These are phyloP conservation scores for Penicillium nucicola DNA, from an alignment of 495 filamentous ascomycete species.

Conservation along the genomic window DNA sequence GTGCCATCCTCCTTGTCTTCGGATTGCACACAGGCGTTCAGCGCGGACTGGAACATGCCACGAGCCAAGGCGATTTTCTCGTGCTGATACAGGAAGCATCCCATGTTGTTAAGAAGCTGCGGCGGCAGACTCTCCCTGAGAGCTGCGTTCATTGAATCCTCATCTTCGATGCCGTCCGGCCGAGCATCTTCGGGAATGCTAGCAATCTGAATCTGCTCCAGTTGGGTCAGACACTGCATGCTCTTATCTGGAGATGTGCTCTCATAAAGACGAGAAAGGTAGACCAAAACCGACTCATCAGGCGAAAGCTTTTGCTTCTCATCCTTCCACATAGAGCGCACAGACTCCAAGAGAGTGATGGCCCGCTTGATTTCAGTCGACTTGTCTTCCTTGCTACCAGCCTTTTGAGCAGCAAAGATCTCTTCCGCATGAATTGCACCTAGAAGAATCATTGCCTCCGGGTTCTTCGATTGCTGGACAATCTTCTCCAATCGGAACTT, in stretches of 20 bases:
- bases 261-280: slow-evolving; percentile 89
- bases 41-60: slow-evolving; percentile 80
- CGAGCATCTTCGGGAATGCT: slow-evolving; percentile 65
- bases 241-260: slow-evolving; percentile 80
- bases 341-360: slow-evolving; percentile 73
- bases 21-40: slow-evolving; percentile 78
- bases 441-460: slow-evolving; percentile 88
- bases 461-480: slow-evolving; percentile 74
- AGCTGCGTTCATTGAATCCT: slow-evolving; percentile 52
- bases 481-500: slow-evolving; percentile 95
- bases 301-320: slow-evolving; percentile 76
- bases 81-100: slow-evolving; percentile 84
- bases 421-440: slow-evolving; percentile 92
- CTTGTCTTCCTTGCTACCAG: slow-evolving; percentile 81
- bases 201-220: slow-evolving; percentile 81
- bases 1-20: slow-evolving; percentile 54
- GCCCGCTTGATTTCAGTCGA: slow-evolving; percentile 78
- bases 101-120: slow-evolving; percentile 94
- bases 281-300: slow-evolving; percentile 86
- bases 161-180: slow-evolving; percentile 63
- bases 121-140: slow-evolving; percentile 77
- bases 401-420: slow-evolving; percentile 72
- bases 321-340: slow-evolving; percentile 86
- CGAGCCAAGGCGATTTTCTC: slow-evolving; percentile 81
- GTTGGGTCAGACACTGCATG: slow-evolving; percentile 82